A percentile compares a stretch with the other conserved stretches of the same genome.
Conservation (phyloP, 495 filamentous ascomycete species). For the Penicillium odoratum region DNA sequence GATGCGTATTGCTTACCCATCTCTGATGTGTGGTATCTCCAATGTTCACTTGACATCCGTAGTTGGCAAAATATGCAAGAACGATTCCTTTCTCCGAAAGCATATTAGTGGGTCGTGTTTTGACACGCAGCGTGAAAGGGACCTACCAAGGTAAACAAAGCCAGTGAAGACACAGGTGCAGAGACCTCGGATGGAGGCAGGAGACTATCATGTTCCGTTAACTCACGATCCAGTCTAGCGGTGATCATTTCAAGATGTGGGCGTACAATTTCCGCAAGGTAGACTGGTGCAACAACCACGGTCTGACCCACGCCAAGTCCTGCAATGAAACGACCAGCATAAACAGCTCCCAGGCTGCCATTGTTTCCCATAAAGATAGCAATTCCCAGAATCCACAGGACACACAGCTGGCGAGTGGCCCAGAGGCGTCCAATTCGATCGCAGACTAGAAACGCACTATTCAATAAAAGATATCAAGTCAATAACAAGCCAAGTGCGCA, state of each 20-base stretch:
- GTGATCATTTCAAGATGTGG: neutral
- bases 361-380: slow-evolving; percentile 65
- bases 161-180: slow-evolving; percentile 69
- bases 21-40: slow-evolving; percentile 56
- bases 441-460: slow-evolving; percentile 61
- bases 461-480: neutral
- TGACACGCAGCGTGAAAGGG: neutral
- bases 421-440: slow-evolving; percentile 69
- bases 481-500: neutral
- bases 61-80: slow-evolving; percentile 53
- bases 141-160: slow-evolving; percentile 45
- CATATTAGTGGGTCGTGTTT: neutral
- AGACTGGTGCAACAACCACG: slow-evolving; percentile 60
- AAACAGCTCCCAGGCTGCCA: slow-evolving; percentile 61
- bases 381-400: slow-evolving; percentile 67
- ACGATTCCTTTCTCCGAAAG: slow-evolving; percentile 33
- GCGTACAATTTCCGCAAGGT: slow-evolving; percentile 49
- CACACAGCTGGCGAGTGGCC: slow-evolving; percentile 66
- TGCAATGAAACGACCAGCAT: slow-evolving; percentile 66
- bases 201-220: slow-evolving; percentile 33
- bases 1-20: slow-evolving; percentile 45
- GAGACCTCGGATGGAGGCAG: slow-evolving; percentile 62
- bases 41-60: slow-evolving; percentile 57
- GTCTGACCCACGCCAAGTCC: slow-evolving; percentile 69
- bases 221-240: neutral